phyloP scores from a whole-genome alignment of 108 stramenopile species.

The Nitzschia sp. region DNA sequence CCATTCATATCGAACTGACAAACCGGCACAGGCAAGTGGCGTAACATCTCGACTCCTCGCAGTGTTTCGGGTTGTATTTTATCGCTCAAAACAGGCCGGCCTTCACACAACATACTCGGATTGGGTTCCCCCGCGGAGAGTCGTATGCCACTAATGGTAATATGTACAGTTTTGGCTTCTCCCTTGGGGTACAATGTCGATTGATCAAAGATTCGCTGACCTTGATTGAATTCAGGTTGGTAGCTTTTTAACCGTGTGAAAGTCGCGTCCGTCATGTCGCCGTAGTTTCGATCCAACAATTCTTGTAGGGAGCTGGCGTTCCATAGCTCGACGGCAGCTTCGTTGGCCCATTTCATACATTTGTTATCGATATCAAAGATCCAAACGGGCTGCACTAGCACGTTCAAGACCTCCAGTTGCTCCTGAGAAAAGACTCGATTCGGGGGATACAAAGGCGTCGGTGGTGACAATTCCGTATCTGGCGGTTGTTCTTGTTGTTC shows the following conservation, averaged over 20 bases:
- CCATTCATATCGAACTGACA: conserved; percentile 39
- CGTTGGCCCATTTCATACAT: conserved; percentile 43
- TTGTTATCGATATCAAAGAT: conserved; percentile 37
- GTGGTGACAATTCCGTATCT: no score
- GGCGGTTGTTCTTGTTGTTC: no score
- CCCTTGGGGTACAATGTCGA: conserved; percentile 38
- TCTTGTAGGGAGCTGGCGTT: conserved; percentile 23
- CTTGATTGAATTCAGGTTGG: neutral
- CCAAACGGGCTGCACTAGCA: conserved; percentile 34
- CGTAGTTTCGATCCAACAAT: conserved; percentile 26
- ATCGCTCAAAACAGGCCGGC: neutral
- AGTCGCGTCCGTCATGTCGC: neutral
- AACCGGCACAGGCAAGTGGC: conserved; percentile 38
- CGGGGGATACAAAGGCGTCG: no score
- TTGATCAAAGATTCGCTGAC: neutral
- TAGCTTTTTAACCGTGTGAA: neutral
- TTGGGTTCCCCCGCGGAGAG: neutral
- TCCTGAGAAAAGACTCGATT: conserved; percentile 21
- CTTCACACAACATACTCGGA: neutral
- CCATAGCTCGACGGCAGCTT: conserved; percentile 30
- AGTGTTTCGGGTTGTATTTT: neutral
- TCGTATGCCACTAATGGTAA: neutral
- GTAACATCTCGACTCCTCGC: conserved; percentile 32
- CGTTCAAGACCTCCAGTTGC: conserved; percentile 27
- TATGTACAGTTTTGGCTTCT: neutral